Evolutionary conservation across 805 yeast species (phyloP), one percentile per base, ranked within the genome.

Genomic region (Zygotorulaspora sp.): DNA sequence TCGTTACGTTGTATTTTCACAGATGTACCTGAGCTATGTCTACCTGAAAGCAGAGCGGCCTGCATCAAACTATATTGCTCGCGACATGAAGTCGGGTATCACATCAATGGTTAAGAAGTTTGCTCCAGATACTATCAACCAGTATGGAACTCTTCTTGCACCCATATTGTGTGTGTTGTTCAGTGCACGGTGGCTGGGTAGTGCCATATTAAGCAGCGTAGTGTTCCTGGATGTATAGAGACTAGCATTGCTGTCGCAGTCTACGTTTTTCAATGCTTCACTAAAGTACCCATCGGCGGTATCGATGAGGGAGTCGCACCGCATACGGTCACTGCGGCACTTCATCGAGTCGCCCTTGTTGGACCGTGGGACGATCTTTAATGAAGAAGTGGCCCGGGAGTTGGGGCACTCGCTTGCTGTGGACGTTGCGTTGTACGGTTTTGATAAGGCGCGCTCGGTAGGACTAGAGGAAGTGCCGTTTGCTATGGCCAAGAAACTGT

Each of bases 11-110:
- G 32, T 12, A 6, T 30, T 30, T n/a, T 22, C 23, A 18, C 32
- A 30, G 14, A 30, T 17, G 23, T 30, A 16, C 23, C 32, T 30
- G 9, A 30, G 18, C 23, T 30, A 17, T 29, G 32, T 21, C 32
- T 29, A 29, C 21, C 14, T 29, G 21, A 16, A 29, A 21, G 32
- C 32, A 14, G 32, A 29, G 14, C 10, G 10, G 11, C 14, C n/a
- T 19, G 32, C 32, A 4, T 14, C 32, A 16, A 29, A 26, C 15
- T 26, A 26, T 15, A 9, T 26, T 9, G 13, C 11, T 15, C 9
- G 13, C 4, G 30, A 26, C 15, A 26, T 26, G 30, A 26, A 26
- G 30, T 12, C 11, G 10, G 30, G 30, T 12, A 26, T 26, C 30
- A 26, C 30, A 2, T 26, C 30, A 13, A 26, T 26, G 30, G 30